Evolutionary conservation across 148 eudicot species (phyloP), one percentile per base, ranked within the genome.

Genomic region (Heliamphora exappendiculata): DNA sequence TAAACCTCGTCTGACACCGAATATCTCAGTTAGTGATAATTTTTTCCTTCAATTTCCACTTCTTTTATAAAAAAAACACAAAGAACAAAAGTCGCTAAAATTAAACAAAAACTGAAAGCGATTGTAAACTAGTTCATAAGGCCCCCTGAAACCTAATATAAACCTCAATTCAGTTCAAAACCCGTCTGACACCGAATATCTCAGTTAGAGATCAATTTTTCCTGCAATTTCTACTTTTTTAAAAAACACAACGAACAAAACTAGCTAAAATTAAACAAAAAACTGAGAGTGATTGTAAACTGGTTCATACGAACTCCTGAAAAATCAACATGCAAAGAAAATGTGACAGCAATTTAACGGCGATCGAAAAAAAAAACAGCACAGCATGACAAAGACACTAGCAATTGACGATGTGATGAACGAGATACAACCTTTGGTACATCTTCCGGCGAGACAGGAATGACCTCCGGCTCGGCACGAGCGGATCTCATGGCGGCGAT

Each of bases 401-500:
- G 55, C 22, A 63, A 55, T 66, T 60, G 37, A 57, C 54, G 50
- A 57, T 34, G 50, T 26, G 5, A 34, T 22, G 37, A 13, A 16
- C 64, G 58, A 33, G 62, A 55, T 2, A 14, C 24, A 17, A 90
- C 93, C 88, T 78, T 81, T 3, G 87, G 80, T 22, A 70, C 75
- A 50, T 89, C 97, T 31, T 88, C 93, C 11, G 92, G 97, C 64
- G 92, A 55, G 28, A 90, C 89, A 1, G 94, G 97, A 26, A 91
- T 60, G 55, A 90, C 82, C 67, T 85, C 76, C 2, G 75, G 73
- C 74, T 86, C 87, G 70, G 80, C 81, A 3, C 81, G 66, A 3
- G 85, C 77, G 65, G 85, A 85, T 72, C 78, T 77, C 58, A 16
- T 67, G n/a, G 81, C 89, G 71, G 47, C 63, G 84, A 79, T 75